Percentiles rank a stretch among this genome's conserved stretches.
Conservation (phyloP, 192 early-diverging fungal genomes). For the Rhizoclosmatium sp. region DNA sequence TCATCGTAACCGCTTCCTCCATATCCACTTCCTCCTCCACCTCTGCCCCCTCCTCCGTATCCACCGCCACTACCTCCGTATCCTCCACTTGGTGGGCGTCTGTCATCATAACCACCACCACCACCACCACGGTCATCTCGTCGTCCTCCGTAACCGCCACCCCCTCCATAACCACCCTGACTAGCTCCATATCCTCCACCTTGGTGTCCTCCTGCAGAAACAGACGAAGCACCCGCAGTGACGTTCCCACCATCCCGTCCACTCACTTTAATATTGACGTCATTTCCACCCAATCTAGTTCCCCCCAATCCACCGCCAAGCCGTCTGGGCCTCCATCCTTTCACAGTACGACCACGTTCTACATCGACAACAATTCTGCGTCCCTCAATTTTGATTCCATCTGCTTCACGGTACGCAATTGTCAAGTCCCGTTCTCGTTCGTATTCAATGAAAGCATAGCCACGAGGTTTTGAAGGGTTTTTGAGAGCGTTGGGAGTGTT, state of each 20-base stretch:
- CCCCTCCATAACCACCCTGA: slow-evolving; percentile 38
- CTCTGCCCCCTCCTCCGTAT: slow-evolving; percentile 56
- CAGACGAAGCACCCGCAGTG: slow-evolving; percentile 36
- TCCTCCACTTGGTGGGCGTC: slow-evolving; percentile 32
- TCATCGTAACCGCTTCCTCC: slow-evolving; percentile 54
- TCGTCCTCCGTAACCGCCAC: slow-evolving; percentile 26
- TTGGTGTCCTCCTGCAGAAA: slow-evolving; percentile 15
- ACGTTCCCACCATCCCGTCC: slow-evolving; percentile 35
- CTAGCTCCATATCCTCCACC: slow-evolving; percentile 46
- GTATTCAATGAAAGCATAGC: slow-evolving; percentile 97
- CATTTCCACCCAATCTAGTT: slow-evolving; percentile 65
- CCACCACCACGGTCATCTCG: slow-evolving; percentile 33
- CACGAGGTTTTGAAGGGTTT: slow-evolving; percentile 74
- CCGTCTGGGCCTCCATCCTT: slow-evolving; percentile 91
- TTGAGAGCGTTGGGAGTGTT: slow-evolving; percentile 48
- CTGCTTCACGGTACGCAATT: slow-evolving; percentile 84
- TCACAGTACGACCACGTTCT: slow-evolving; percentile 95
- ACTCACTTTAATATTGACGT: slow-evolving; percentile 48
- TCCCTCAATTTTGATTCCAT: slow-evolving; percentile 86
- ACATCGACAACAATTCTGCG: slow-evolving; percentile 92
- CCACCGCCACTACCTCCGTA: slow-evolving; percentile 53
- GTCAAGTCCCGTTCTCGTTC: slow-evolving; percentile 87
- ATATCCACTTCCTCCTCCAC: slow-evolving; percentile 42
- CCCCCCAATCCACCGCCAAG: slow-evolving; percentile 83
- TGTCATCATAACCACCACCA: slow-evolving; percentile 34